phyloP scores from a whole-genome alignment of 257 asterid genomes.

The Cynanchum wilfordii region DNA sequence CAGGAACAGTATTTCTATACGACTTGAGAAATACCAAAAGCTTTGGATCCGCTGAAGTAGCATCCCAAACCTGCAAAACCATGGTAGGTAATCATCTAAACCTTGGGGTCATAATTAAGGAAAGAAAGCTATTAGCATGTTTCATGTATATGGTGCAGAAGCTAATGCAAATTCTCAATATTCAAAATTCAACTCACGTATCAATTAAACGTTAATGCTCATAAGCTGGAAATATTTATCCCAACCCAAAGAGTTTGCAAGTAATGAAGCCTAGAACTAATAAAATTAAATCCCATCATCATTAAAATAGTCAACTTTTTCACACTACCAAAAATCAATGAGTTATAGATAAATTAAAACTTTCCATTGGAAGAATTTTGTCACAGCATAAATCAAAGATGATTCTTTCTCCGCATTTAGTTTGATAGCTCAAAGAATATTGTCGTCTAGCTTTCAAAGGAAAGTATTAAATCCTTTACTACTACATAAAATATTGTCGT shows the following conservation, averaged over 20 bases:
- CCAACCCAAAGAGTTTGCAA: background rate
- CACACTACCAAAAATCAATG: background rate
- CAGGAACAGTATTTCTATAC: constrained; percentile 88
- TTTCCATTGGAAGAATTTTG: background rate
- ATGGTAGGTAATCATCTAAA: constrained; percentile 14
- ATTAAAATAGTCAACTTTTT: background rate
- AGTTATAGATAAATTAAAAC: background rate
- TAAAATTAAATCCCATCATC: background rate
- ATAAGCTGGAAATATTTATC: background rate
- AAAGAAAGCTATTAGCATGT: background rate
- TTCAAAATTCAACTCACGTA: background rate
- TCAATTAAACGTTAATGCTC: background rate
- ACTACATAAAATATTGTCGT: too few relatives aligned
- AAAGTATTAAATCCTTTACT: too few relatives aligned
- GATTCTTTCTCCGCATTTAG: background rate
- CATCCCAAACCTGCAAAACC: constrained; percentile 86
- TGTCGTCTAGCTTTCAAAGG: too few relatives aligned
- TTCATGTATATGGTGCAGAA: background rate
- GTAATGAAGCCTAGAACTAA: background rate
- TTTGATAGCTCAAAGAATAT: too few relatives aligned
- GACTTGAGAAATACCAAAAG: constrained; percentile 90
- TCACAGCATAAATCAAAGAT: background rate
- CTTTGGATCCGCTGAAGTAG: constrained; percentile 89
- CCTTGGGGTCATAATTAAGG: background rate
- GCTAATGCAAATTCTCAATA: background rate